Evolutionary conservation across 148 eudicot species (phyloP), one percentile per base, ranked within the genome.

Genomic region (Hydrangea macrophylla): DNA sequence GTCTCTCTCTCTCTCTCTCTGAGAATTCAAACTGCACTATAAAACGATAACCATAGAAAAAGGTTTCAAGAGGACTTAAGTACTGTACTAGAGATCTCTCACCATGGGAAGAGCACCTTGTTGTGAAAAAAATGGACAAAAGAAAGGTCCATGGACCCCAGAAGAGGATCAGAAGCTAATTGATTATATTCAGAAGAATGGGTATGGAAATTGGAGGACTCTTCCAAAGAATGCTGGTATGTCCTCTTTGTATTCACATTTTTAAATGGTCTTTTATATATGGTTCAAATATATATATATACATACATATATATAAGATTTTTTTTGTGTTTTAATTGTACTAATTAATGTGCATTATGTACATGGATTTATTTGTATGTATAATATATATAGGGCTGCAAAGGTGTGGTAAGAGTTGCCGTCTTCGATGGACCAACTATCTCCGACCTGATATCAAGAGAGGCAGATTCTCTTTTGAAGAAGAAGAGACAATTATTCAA

Each of bases 321-420:
- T 35, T 3, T 35, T 35, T 35, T 35, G 39, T 35, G 4, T 3
- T 42, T 42, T 15, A 42, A 42, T 42, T 42, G 6, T 42, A 40
- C 13, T 0, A 42, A n/a, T n/a, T n/a, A n/a, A n/a, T n/a, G 48
- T 42, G 48, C 17, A 11, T 42, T 12, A 42, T 2, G 1, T 42
- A 42, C 17, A 9, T 40, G 13, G 13, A 40, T 40, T 40, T 13
- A n/a, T n/a, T n/a, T n/a, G 98, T 92, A 75, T 18, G 25, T 71
- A 28, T 31, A 1, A 13, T 31, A 32, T 20, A 20, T 72, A 53
- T n/a, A 93, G 98, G 92, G 20, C 82, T 94, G 18, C 83, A 90
- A 70, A 90, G 98, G 78, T 94, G 98, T 71, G 98, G 98, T 23
- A 94, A 94, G 85, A 94, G 99, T 35, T 94, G 99, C 32, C 81